Conservation (phyloP, 2,329 filamentous ascomycete species). For the Lojkania enalia region DNA sequence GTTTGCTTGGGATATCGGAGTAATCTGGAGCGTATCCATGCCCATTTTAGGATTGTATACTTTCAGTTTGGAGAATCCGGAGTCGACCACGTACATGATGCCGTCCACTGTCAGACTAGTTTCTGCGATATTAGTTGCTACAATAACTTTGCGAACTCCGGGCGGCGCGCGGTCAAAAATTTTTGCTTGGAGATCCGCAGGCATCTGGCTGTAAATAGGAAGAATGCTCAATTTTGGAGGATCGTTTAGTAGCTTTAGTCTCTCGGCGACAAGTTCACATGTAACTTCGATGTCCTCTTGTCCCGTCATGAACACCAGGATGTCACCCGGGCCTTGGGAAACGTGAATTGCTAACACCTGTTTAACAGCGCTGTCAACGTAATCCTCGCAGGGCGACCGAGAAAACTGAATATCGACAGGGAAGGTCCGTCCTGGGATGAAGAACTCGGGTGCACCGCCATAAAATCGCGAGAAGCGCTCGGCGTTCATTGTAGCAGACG, state of each 20-base stretch:
- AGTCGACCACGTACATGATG: slow-evolving; percentile 98
- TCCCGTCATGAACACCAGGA: slow-evolving; percentile 98
- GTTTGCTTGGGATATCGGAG: slow-evolving; percentile 96
- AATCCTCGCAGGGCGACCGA: slow-evolving; percentile 92
- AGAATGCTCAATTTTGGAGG: slow-evolving; percentile 92
- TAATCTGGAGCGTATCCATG: slow-evolving; percentile 98
- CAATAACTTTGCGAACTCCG: slow-evolving; percentile 94
- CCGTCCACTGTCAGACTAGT: slow-evolving; percentile 97
- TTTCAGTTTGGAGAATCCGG: slow-evolving; percentile 95
- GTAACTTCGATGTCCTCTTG: slow-evolving; percentile 98
- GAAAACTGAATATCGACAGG: slow-evolving; percentile 97
- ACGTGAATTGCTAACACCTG: slow-evolving; percentile 96
- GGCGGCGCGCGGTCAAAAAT: slow-evolving; percentile 92
- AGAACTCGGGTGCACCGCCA: slow-evolving; percentile 92
- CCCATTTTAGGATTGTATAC: slow-evolving; percentile 99
- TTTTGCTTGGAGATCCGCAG: slow-evolving; percentile 93
- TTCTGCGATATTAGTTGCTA: slow-evolving; percentile 97
- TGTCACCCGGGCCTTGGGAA: slow-evolving; percentile 89
- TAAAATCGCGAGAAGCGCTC: slow-evolving; percentile 96
- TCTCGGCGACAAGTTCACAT: slow-evolving; percentile 87
- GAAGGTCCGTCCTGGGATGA: slow-evolving; percentile 93
- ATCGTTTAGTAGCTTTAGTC: slow-evolving; percentile 86
- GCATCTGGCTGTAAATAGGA: slow-evolving; percentile 99
- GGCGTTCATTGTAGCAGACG: slow-evolving; percentile 97
- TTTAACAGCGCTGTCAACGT: slow-evolving; percentile 95